Conservation (phyloP, 768 basidiomycete genomes). For the button mushroom (Agaricus bisporus) region DNA sequence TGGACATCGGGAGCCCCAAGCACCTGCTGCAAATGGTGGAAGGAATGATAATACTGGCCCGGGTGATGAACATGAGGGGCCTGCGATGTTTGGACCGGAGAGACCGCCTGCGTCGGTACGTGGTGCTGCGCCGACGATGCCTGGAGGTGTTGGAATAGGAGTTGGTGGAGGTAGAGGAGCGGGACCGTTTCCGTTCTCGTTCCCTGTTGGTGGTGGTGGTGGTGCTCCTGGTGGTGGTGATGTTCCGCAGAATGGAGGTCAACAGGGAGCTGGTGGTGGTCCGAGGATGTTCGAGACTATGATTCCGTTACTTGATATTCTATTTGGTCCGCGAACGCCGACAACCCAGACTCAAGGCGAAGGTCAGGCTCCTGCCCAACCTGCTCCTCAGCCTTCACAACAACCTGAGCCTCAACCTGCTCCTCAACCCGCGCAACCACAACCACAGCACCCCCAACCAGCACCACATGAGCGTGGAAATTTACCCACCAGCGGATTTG, state of each 20-base stretch:
- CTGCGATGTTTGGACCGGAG: constrained; percentile 5
- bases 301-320: neutral
- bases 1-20: neutral
- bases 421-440: constrained; percentile 4
- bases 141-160: neutral
- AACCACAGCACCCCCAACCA: constrained; percentile 5
- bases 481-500: neutral
- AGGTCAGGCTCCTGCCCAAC: neutral
- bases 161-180: neutral
- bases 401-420: neutral
- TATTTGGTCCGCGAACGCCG: neutral
- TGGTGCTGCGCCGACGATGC: neutral
- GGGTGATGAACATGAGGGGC: neutral
- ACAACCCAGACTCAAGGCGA: neutral
- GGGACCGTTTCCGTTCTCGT: neutral
- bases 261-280: neutral
- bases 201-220: neutral
- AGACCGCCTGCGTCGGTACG: neutral
- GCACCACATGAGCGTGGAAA: neutral
- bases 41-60: neutral
- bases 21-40: neutral
- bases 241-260: neutral
- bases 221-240: neutral
- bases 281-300: neutral
- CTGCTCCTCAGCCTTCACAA: constrained; percentile 1